Evolutionary conservation across 306 rosid genomes (phyloP).

Genomic region (Prunus salicina): DNA sequence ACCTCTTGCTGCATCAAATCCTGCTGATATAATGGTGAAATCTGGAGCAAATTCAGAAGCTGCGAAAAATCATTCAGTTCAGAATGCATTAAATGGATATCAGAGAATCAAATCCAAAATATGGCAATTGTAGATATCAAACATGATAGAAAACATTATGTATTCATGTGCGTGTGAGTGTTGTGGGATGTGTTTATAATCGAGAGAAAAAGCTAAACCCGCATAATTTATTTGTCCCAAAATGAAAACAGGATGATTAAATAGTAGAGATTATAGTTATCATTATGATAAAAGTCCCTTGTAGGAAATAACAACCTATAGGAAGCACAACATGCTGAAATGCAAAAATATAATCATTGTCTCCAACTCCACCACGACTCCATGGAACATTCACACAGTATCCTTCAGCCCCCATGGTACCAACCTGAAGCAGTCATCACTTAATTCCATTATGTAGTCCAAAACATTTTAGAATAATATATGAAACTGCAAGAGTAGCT

Average conservation of each 20-base stretch:
- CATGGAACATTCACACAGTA: constrained; percentile 95
- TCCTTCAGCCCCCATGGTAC: constrained; percentile 94
- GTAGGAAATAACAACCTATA: constrained; percentile 58
- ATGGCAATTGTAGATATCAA: not conserved
- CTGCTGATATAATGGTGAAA: constrained; percentile 92
- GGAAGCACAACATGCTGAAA: constrained; percentile 91
- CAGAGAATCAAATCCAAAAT: constrained; percentile 2
- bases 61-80: constrained; percentile 40
- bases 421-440: constrained; percentile 58
- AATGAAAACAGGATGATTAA: not conserved
- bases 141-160: not conserved
- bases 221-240: not conserved
- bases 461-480: constrained; percentile 13
- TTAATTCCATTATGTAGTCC: constrained; percentile 17
- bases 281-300: not conserved
- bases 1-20: constrained; percentile 99
- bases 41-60: constrained; percentile 90
- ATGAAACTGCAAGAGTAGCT: constrained; percentile 14
- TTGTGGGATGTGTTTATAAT: too few relatives aligned
- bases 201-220: not conserved
- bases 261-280: not conserved
- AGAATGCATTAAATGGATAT: constrained; percentile 16
- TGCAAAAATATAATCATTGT: constrained; percentile 86
- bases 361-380: constrained; percentile 89
- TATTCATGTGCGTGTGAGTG: not conserved